Evolutionary conservation across 2,329 filamentous ascomycete species (phyloP), one percentile per base, ranked within the genome.

Genomic region (Grosmannia huntii): DNA sequence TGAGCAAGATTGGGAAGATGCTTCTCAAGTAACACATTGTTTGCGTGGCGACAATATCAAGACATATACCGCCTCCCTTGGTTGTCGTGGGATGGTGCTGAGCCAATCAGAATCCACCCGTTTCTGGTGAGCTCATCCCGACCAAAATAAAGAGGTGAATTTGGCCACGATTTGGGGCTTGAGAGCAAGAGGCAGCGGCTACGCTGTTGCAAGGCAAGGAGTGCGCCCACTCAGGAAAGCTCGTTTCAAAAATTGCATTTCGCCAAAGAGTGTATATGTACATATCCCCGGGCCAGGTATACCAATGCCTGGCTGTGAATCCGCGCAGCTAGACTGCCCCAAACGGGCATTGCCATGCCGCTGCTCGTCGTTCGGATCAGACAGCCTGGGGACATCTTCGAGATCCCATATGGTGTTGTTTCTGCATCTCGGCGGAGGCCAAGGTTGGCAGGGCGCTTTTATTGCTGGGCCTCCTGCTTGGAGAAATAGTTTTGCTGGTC

Each of bases 401-500:
- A 33, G 21, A 4, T 16, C 31, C 3, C 51, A 12, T 14, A 2
- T n/a, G n/a, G 31, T 23, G 31, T 38, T n/a, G n/a, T 9, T 53
- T 5, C 2, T 38, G 51, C 5, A n/a, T 54, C 53, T 25, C 6
- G 38, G 25, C 36, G 25, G 53, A 2, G 46, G 36, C 25, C 16
- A 14, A 23, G 7, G 11, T 31, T 7, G 53, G 14, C 2, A 27
- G 11, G 14, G 28, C 7, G 50, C 11, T 21, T 19, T 27, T 52
- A 56, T 57, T 46, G 55, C 57, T 60, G 57, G 48, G 16, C 36
- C 59, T 75, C 72, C 66, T 75, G 70, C 74, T 85, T 78, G 56
- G 76, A 72, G 60, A 84, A 69, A 72, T 89, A 89, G 75, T 90
- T 90, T 69, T 87, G 84, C 74, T 91, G 87, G 68, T 90, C 75